Evolutionary conservation across 495 filamentous ascomycete genomes (phyloP), one percentile per base, ranked within the genome.

Genomic region (Annulohypoxylon bovei): DNA sequence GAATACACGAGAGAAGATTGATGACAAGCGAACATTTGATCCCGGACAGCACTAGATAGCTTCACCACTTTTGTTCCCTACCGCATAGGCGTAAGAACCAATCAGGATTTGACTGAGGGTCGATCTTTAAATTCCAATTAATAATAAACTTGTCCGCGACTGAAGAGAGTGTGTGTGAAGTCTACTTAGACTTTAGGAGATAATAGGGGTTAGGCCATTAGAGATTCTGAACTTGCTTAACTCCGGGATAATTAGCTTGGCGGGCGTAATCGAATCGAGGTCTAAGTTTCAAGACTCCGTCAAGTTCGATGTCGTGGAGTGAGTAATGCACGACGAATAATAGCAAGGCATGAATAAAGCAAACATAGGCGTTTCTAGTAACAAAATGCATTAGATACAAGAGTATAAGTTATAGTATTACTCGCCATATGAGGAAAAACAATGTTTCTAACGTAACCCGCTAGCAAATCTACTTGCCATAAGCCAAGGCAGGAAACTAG

Each of bases 341-440:
- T 12, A 37, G 14, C 14, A 42, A 28, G 14, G 3, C 4, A 33
- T 53, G 6, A 32, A 11, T 30, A 53, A 12, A 53, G 22, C 14
- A 39, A 18, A 30, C 25, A 20, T 14, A 57, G 27, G 11, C 40
- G 27, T 27, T 28, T 16, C 39, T 28, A 52, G 20, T 11, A 63
- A 32, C 25, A 22, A 55, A 58, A 8, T 50, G 57, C 44, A 54
- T 47, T 28, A 46, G 25, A 57, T 58, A 54, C 35, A 56, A 56
- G 37, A 49, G 49, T 63, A 39, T 28, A 52, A 62, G 32, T 39
- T 35, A n/a, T 58, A 50, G 46, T 65, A 52, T 58, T 28, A 50
- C 46, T 66, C 44, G 46, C 50, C 20, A 55, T 30, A 20, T 50
- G 55, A 47, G 35, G 58, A 65, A 70, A 70, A 70, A 53, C 46